Evolutionary conservation across 306 rosid species (phyloP).

Genomic region (Ziziphus jujuba): DNA sequence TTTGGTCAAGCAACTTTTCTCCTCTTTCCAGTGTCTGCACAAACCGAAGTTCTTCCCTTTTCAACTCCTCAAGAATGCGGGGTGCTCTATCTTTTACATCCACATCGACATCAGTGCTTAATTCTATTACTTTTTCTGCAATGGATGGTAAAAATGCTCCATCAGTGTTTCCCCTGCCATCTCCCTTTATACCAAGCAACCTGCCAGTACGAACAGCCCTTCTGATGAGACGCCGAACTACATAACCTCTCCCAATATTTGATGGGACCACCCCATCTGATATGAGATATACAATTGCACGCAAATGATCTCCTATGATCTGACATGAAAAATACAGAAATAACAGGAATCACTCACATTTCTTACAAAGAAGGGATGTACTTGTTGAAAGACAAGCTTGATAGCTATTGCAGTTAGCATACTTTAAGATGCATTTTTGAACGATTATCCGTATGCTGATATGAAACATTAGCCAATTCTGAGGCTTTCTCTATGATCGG

Average conservation of each 20-base stretch:
- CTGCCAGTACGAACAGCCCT: conserved; percentile 93
- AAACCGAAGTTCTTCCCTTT: conserved; percentile 93
- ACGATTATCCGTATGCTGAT: conserved; percentile 60
- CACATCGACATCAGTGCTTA: conserved; percentile 62
- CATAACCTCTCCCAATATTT: conserved; percentile 90
- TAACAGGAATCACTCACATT: conserved; percentile 12
- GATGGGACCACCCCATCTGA: conserved; percentile 92
- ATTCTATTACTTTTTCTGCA: conserved; percentile 77
- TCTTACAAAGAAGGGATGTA: conserved; percentile 9
- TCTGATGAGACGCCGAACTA: conserved; percentile 88
- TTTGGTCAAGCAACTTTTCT: conserved; percentile 82
- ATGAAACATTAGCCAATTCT: conserved; percentile 67
- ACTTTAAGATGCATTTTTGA: conserved; percentile 75
- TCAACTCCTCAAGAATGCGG: conserved; percentile 76
- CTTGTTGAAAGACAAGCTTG: conserved; percentile 19
- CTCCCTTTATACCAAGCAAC: conserved; percentile 89
- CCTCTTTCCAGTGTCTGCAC: conserved; percentile 94
- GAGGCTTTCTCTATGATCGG: conserved; percentile 84
- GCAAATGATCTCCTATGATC: conserved; percentile 97
- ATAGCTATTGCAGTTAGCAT: conserved; percentile 26
- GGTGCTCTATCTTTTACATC: conserved; percentile 65
- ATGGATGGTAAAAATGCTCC: conserved; percentile 86
- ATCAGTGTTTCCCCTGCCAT: conserved; percentile 74
- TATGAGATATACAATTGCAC: conserved; percentile 92
- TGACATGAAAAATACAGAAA: conserved; percentile 17